These are phyloP conservation scores for Erodium maritimum DNA, from an alignment of 345 rosid genomes.

Conservation along the genomic window DNA sequence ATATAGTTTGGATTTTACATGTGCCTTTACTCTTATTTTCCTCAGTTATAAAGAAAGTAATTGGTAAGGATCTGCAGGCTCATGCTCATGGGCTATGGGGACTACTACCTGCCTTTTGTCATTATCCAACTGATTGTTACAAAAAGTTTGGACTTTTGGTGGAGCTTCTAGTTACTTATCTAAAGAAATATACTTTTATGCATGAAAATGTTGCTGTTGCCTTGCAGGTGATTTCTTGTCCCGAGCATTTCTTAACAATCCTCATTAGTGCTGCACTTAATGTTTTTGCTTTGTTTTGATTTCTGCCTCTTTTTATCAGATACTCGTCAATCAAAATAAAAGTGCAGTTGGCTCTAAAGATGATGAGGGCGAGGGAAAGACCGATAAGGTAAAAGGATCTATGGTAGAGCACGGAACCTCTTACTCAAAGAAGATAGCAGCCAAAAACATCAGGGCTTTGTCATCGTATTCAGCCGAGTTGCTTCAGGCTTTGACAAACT, in stretches of 20 bases:
- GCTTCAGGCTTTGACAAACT: constrained; percentile 58
- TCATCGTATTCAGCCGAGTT: constrained; percentile 51
- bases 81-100: constrained; percentile 56
- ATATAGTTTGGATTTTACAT: constrained; percentile 6
- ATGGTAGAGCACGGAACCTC: constrained; percentile 18
- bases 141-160: constrained; percentile 44
- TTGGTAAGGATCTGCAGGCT: constrained; percentile 49
- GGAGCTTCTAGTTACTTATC: constrained; percentile 39
- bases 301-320: constrained; percentile 4
- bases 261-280: background rate
- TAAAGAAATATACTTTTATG: constrained; percentile 54
- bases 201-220: constrained; percentile 55
- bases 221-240: constrained; percentile 40
- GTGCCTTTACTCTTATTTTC: constrained; percentile 7
- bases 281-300: constrained; percentile 1
- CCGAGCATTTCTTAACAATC: background rate
- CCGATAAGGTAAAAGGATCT: constrained; percentile 18
- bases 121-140: constrained; percentile 52
- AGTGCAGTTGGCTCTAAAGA: constrained; percentile 21
- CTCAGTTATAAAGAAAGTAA: constrained; percentile 54
- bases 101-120: constrained; percentile 75
- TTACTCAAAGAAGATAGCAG: constrained; percentile 61
- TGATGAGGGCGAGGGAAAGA: constrained; percentile 17
- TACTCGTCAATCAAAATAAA: constrained; percentile 76
- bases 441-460: constrained; percentile 52